Evolutionary conservation across 768 basidiomycete genomes (phyloP), one percentile per base, ranked within the genome.

Genomic region (Podaxis sp.): DNA sequence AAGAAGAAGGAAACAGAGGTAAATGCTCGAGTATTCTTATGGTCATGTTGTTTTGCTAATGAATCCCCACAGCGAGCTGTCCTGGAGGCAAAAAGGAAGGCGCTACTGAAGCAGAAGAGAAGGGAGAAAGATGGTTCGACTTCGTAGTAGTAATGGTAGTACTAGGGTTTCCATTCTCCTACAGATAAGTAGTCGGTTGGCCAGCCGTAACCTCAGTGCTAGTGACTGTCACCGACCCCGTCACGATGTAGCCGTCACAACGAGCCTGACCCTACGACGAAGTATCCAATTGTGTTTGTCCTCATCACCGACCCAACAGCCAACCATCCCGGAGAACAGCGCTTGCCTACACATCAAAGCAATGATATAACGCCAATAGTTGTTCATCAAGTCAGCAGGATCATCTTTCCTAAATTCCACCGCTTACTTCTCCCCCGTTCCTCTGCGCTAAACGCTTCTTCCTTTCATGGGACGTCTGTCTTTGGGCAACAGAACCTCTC

Each of bases 1-100:
- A 82, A 84, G 73, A 91, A 89, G 76, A 87, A 88, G 64, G 80
- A 81, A 13, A 77, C 82, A 26, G 93, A 96, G 90, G 95, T 95
- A 73, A 68, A 88, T 78, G 26, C 57, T 62, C 36, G 37, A 26
- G 28, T 30, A 5, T 22, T 28, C 33, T 41, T 44, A 30, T 44
- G 20, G 50, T 44, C 30, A 49, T 28, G 52, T 28, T 26, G 22
- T 17, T 11, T 60, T 17, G 38, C 62, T 20, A 28, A 63, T 33
- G 61, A 30, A 15, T 40, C 24, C 33, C 38, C 67, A 20, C 52
- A 94, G 92, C 84, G 85, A 60, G 78, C 81, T 26, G 82, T 76
- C 58, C 73, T 94, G 70, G 84, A 87, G 73, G 76, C 77, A 58
- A 88, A 85, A 74, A 84, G 82, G 68, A 77, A 78, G 64, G 77